Base-by-base conservation (phyloP, 352 stramenopile species). In the Pythium utonaiense region DNA sequence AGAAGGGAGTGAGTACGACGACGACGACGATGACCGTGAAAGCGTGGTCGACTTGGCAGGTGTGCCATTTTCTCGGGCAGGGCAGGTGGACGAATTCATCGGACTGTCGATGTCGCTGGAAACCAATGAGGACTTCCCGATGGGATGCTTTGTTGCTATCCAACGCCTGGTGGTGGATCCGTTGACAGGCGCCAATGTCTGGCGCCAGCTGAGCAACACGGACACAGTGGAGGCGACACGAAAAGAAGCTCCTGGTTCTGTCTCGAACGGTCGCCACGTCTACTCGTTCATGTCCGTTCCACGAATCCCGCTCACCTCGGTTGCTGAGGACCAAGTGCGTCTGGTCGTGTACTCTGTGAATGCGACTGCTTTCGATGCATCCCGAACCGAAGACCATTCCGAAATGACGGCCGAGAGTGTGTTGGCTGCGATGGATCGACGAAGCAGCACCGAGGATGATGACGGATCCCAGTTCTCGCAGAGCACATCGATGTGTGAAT, bases 241-340 rank as follows among this genome's bases (percentile, higher is more conserved):
- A 30, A 91, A 87, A 52, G 78, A 89, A 21, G 17, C 53, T 0
- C 49, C 64, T n/a, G 30, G 28, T 3, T 60, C 62, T 1, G 28
- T 64, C 0, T 53, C 64, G 12, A 60, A 66, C 34, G 77, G 75
- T 19, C 75, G 80, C 3, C 85, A 86, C 28, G 53, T 89, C 36
- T 93, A 94, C 64, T 88, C 82, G 38, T 94, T 94, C 67, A 66
- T 94, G 62, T 77, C 82, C 1, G 84, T 94, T n/a, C 84, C 84
- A 16, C 80, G 83, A 1, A 90, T 94, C 12, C 75, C 80, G 13
- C 75, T 92, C 5, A 56, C 63, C 4, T 70, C 73, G 8, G 53
- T 67, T 2, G 72, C 67, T 0, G 76, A 84, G 7, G 84, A 94
- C 53, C 86, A 84, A 38, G 71, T 94, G 45, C 82, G 84, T 8